Base-by-base conservation (phyloP, 441 rosid species). In the Erodium trifolium region DNA sequence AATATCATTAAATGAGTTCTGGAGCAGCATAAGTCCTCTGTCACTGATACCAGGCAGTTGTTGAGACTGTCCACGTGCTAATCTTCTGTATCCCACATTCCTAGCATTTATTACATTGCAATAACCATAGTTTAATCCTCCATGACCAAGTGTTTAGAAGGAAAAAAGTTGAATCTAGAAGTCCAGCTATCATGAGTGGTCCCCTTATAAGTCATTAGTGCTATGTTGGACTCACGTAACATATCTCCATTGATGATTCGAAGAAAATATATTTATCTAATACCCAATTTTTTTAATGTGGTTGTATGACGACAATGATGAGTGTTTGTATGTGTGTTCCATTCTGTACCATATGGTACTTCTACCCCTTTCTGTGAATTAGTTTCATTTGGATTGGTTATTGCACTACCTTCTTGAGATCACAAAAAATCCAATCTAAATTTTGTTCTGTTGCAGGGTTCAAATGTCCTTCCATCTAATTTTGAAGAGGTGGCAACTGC, bases 401-500 rank as follows among this genome's bases (percentile, higher is more conserved):
- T 65, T 9, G 39, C 49, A 41, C 51, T 65, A 5, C 18, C 67
- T 35, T 2, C 47, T 34, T 14, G 67, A 63, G 9, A 63, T 63
- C 16, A 63, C 67, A 35, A 34, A 65, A 65, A 17, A 65, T 65
- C 47, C 14, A 4, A 55, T 60, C 14, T 68, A 68, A 27, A 12
- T 68, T 53, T 70, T 67, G 14, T 70, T 47, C 37, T 70, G 39
- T 76, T 79, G 66, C 80, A 89, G 96, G 88, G 77, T 13, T 78
- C 88, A 67, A 78, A 83, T 74, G 73, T 80, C 60, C 91, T 89
- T 78, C 92, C 96, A 29, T 84, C 88, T 66, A 89, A 89, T 80
- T 86, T 89, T 73, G 92, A 89, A 75, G 92, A 86, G 82, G 91
- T 85, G 57, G 87, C 91, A 68, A 83, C 91, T 71, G 96, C 89